A percentile compares a stretch with the other conserved stretches of the same genome.
Evolutionary conservation across 495 filamentous ascomycete genomes (phyloP).

Genomic region (Podospora sp.): DNA sequence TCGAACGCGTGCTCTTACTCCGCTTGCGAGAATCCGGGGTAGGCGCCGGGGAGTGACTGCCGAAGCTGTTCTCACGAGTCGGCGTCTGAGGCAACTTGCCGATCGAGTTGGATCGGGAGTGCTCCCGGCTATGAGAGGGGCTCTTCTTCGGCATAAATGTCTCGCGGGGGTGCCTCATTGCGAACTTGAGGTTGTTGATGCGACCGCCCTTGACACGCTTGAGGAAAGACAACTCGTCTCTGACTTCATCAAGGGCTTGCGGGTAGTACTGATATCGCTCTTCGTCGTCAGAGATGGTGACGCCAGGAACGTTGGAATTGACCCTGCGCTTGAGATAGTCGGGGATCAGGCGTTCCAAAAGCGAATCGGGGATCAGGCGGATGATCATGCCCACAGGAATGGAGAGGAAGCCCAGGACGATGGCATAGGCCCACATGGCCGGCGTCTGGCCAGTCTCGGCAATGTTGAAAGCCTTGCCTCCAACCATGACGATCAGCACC

Average conservation of each 20-base stretch:
- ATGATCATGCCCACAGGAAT: constrained; percentile 74
- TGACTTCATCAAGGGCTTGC: constrained; percentile 72
- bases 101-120: constrained; percentile 69
- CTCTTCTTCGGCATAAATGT: constrained; percentile 71
- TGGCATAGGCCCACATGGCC: constrained; percentile 74
- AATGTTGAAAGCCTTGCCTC: constrained; percentile 72
- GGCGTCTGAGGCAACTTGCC: constrained; percentile 64
- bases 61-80: constrained; percentile 55
- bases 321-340: constrained; percentile 67
- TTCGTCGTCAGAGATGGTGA: constrained; percentile 74
- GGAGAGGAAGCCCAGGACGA: constrained; percentile 71
- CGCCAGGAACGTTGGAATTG: constrained; percentile 46
- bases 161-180: constrained; percentile 76
- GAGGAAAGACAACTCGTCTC: constrained; percentile 82
- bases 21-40: constrained; percentile 76
- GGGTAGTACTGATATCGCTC: constrained; percentile 69
- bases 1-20: constrained; percentile 69
- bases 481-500: constrained; percentile 78
- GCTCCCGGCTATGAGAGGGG: constrained; percentile 61
- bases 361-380: constrained; percentile 59
- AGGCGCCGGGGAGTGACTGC: constrained; percentile 54
- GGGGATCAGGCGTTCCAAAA: constrained; percentile 67
- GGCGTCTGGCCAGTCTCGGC: constrained; percentile 57
- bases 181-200: constrained; percentile 82
- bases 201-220: constrained; percentile 91